phyloP scores from a whole-genome alignment of 139 green algal species.

The Eudorina sp. region DNA sequence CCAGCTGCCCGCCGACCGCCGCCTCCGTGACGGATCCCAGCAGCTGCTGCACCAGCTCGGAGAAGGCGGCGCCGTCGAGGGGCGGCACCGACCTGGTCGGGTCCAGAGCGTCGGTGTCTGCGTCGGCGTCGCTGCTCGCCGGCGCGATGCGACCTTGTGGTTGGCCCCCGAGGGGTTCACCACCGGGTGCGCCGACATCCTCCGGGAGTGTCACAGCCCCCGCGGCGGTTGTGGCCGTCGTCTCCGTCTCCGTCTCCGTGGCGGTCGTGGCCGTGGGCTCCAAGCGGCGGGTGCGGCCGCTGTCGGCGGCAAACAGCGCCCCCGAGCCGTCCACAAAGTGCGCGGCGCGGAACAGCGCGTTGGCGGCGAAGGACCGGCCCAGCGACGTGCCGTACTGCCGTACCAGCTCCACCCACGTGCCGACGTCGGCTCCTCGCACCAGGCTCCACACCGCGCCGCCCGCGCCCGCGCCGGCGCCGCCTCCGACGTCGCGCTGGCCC shows the following conservation, averaged over 20 bases:
- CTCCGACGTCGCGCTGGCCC: neutral
- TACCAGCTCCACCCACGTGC: slow-evolving; percentile 10
- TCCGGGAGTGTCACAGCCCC: neutral
- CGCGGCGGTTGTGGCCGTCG: neutral
- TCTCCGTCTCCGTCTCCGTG: too few relatives aligned
- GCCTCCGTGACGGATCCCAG: neutral
- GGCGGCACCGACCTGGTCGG: too few relatives aligned
- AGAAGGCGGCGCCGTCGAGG: neutral
- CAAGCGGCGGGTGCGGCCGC: neutral
- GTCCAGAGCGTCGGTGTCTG: too few relatives aligned
- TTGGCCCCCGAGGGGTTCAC: too few relatives aligned
- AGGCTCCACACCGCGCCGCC: neutral
- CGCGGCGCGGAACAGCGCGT: slow-evolving; percentile 40
- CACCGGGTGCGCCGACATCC: too few relatives aligned
- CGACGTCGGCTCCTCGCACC: slow-evolving; percentile 6
- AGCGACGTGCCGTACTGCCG: neutral
- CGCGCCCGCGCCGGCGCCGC: neutral
- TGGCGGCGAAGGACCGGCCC: neutral
- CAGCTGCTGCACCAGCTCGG: neutral
- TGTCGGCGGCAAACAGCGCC: neutral
- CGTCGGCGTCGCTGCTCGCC: neutral
- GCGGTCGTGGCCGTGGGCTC: neutral
- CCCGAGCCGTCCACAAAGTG: slow-evolving; percentile 20
- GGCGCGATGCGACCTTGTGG: too few relatives aligned
- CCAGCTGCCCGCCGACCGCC: neutral